phyloP scores from a whole-genome alignment of 352 stramenopile genomes.

The Phytophthora meadii region DNA sequence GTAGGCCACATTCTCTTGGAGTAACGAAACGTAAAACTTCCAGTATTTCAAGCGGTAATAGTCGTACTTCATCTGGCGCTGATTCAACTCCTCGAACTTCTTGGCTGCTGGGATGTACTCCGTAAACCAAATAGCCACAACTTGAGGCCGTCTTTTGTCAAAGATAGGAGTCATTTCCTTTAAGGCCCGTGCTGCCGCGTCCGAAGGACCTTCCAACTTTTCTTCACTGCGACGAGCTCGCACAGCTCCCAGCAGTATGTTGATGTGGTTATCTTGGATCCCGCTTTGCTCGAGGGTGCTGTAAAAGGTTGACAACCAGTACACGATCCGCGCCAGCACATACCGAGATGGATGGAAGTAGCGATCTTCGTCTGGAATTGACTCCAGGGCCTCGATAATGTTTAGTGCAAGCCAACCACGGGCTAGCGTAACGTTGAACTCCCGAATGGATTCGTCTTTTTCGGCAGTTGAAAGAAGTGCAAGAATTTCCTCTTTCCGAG shows the following conservation, averaged over 20 bases:
- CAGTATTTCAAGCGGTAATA: constrained; percentile 82
- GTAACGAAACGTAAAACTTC: constrained; percentile 62
- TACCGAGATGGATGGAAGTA: constrained; percentile 84
- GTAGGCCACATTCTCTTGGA: constrained; percentile 64
- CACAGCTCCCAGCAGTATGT: constrained; percentile 34
- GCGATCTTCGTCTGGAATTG: constrained; percentile 77
- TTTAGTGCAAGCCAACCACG: constrained; percentile 64
- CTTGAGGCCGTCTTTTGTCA: constrained; percentile 66
- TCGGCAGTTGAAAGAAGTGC: constrained; percentile 37
- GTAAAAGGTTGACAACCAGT: constrained; percentile 53
- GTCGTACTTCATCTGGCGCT: constrained; percentile 85
- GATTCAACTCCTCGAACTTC: constrained; percentile 85
- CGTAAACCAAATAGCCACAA: constrained; percentile 78
- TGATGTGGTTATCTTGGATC: constrained; percentile 12
- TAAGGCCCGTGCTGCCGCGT: constrained; percentile 49
- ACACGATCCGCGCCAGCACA: constrained; percentile 62
- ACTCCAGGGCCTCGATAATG: constrained; percentile 76
- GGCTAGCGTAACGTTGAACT: constrained; percentile 32
- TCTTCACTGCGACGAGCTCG: constrained; percentile 24
- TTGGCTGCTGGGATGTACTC: constrained; percentile 74
- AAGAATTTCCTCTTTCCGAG: constrained; percentile 52
- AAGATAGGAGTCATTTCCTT: constrained; percentile 69
- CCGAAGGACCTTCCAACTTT: constrained; percentile 25
- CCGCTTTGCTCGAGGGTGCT: constrained; percentile 18
- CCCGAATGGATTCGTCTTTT: constrained; percentile 11